A percentile compares a stretch with the other conserved stretches of the same genome.
Evolutionary conservation across 2,329 filamentous ascomycete genomes (phyloP).

Genomic region (Neoarthrinium moseri): DNA sequence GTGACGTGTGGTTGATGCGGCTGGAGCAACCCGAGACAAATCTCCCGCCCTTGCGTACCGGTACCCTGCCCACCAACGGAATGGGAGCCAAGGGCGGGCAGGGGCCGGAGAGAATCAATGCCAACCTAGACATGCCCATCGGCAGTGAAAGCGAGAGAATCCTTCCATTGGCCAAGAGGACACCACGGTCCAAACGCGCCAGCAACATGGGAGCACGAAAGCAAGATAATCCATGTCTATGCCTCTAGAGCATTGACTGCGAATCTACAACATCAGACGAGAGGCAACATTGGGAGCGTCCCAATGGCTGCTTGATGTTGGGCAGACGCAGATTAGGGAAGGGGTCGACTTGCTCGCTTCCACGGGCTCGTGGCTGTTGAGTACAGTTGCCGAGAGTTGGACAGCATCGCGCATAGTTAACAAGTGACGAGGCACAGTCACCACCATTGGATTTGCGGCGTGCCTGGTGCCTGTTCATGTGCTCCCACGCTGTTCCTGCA

Average conservation of each 20-base stretch:
- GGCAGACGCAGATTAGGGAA: neutral
- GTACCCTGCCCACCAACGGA: neutral
- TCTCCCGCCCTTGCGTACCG: neutral
- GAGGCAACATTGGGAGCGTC: neutral
- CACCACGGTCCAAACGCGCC: neutral
- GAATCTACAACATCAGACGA: constrained; percentile 1
- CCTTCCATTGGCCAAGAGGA: neutral
- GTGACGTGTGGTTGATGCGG: neutral
- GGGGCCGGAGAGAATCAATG: neutral
- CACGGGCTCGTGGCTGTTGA: neutral
- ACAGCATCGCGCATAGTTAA: neutral
- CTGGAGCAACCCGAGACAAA: neutral
- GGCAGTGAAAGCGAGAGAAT: constrained; percentile 1
- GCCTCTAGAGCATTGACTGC: neutral
- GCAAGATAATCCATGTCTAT: neutral
- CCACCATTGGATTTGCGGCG: neutral
- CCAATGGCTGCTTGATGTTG: neutral
- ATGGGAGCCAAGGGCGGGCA: neutral
- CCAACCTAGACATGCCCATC: constrained; percentile 1
- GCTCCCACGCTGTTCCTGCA: neutral
- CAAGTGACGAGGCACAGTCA: neutral
- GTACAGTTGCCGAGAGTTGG: neutral
- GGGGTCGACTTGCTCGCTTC: neutral
- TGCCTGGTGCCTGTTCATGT: too few relatives aligned
- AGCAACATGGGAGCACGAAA: neutral